These are phyloP conservation scores for Eucalyptus virginea DNA, from an alignment of 345 rosid species.

Conservation along the genomic window DNA sequence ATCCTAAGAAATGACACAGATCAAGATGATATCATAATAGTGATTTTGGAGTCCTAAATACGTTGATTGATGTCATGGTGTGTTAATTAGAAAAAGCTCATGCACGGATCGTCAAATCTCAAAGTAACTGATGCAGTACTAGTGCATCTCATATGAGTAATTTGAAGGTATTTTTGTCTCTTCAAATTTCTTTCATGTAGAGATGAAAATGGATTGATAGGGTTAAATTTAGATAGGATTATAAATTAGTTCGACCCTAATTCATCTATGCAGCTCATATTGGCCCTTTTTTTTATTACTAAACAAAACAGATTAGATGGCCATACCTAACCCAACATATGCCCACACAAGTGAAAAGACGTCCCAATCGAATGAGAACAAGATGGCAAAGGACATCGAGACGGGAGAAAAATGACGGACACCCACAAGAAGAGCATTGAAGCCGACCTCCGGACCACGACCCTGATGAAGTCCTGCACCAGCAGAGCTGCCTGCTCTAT, in stretches of 20 bases:
- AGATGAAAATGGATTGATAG: background rate
- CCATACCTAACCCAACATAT: background rate
- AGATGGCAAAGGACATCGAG: rapidly evolving
- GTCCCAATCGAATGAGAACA: no score
- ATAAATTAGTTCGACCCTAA: background rate
- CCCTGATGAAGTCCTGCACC: no score
- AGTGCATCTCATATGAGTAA: background rate
- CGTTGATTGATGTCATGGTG: background rate
- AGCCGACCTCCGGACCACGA: no score
- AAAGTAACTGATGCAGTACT: rapidly evolving
- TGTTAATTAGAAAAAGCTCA: background rate
- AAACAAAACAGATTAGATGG: background rate
- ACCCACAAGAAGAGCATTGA: no score
- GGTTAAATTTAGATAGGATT: rapidly evolving
- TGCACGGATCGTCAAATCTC: background rate
- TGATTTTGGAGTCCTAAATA: background rate
- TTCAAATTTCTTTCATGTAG: no score
- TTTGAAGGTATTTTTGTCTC: background rate
- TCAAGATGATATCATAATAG: background rate
- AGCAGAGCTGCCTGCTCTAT: no score
- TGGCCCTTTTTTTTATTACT: background rate
- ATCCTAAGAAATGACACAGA: background rate
- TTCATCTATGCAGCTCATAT: no score
- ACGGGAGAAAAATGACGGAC: no score
- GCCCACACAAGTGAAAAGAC: background rate